A percentile compares a stretch with the other conserved stretches of the same genome.
Conservation (phyloP, 257 asterid genomes). For the Nicotiana otophora region DNA sequence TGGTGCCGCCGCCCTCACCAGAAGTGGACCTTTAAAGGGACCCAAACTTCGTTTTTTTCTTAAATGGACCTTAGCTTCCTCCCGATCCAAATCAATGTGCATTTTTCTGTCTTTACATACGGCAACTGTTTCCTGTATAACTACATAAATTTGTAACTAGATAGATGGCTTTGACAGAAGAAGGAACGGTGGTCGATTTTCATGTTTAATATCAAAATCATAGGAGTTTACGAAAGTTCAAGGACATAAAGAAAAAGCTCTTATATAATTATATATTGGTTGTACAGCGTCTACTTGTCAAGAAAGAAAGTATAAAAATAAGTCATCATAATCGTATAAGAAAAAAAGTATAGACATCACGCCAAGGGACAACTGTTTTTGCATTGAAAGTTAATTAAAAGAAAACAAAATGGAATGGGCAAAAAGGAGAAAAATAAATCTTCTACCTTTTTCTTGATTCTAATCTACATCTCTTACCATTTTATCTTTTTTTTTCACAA, state of each 20-base stretch:
- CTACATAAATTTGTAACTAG: background rate
- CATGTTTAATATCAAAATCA: background rate
- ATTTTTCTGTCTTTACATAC: background rate
- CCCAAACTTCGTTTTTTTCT: constrained; percentile 8
- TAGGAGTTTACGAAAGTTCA: background rate
- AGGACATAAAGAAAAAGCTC: background rate
- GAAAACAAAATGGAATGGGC: no score
- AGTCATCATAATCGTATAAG: no score
- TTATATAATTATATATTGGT: background rate
- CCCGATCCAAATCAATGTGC: background rate
- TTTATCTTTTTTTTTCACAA: no score
- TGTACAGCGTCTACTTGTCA: background rate
- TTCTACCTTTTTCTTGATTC: no score
- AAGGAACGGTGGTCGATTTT: background rate
- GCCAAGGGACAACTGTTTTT: no score
- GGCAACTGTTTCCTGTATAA: background rate
- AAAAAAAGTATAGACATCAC: no score
- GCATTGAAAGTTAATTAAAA: no score
- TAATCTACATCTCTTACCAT: no score
- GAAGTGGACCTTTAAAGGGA: constrained; percentile 17
- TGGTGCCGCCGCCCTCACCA: background rate
- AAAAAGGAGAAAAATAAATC: no score
- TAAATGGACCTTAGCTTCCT: constrained; percentile 21
- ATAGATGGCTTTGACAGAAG: background rate
- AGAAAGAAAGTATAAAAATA: no score